Evolutionary conservation across 2,329 filamentous ascomycete species (phyloP).

Genomic region (Fonsecaea erecta): DNA sequence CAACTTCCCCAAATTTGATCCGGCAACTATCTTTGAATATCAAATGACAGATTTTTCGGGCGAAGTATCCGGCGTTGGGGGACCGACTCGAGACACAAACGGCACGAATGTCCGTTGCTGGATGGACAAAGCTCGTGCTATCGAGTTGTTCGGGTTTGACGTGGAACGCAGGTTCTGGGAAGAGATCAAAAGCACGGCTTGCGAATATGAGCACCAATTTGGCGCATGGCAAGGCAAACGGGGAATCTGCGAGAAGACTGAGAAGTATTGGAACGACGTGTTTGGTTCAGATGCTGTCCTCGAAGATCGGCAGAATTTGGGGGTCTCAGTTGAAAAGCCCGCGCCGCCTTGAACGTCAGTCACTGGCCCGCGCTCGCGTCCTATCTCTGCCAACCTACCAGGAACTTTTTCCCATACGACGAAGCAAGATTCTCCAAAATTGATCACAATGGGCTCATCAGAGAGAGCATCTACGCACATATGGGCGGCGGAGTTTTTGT

Average conservation of each 20-base stretch:
- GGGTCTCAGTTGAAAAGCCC: constrained; percentile 1
- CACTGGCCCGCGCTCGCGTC: neutral
- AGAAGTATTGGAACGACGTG: constrained; percentile 44
- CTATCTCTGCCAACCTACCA: neutral
- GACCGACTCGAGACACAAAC: constrained; percentile 40
- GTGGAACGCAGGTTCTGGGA: constrained; percentile 47
- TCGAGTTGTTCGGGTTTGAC: constrained; percentile 43
- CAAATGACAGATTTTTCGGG: constrained; percentile 35
- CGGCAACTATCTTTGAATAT: constrained; percentile 43
- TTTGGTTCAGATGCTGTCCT: constrained; percentile 33
- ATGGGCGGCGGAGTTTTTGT: neutral
- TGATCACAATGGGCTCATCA: neutral
- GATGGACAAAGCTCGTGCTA: constrained; percentile 40
- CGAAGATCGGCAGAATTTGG: constrained; percentile 5
- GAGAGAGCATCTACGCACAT: neutral
- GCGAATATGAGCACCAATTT: constrained; percentile 45
- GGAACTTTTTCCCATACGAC: neutral
- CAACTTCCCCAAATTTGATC: constrained; percentile 49
- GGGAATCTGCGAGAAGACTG: constrained; percentile 43
- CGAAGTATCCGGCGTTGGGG: constrained; percentile 33
- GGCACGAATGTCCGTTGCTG: constrained; percentile 43
- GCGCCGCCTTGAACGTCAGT: constrained; percentile 1
- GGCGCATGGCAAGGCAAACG: constrained; percentile 42
- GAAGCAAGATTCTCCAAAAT: neutral
- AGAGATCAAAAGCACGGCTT: constrained; percentile 47